These are phyloP conservation scores for Phytophthora palmivora DNA, from an alignment of 352 stramenopile species.

Conservation along the genomic window DNA sequence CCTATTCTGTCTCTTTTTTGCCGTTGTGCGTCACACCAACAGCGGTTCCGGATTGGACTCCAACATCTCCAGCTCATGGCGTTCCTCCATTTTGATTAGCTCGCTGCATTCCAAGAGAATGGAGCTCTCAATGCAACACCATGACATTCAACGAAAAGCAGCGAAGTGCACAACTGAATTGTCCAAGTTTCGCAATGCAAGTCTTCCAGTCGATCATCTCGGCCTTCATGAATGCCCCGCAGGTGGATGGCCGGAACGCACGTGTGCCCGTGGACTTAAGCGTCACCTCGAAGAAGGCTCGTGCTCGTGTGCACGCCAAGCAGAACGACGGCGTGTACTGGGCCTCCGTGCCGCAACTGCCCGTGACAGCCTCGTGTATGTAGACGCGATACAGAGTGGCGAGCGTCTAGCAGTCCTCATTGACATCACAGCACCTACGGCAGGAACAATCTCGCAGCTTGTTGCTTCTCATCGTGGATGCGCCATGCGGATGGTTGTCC, in stretches of 20 bases:
- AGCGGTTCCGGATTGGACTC: slow-evolving; percentile 5
- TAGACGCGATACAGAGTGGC: slow-evolving; percentile 9
- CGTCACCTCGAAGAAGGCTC: slow-evolving; percentile 50
- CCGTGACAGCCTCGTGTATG: slow-evolving; percentile 39
- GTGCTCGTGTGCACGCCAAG: slow-evolving; percentile 54
- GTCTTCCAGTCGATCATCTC: slow-evolving; percentile 62
- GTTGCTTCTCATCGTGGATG: no score
- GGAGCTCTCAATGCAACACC: slow-evolving; percentile 5
- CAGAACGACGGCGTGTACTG: slow-evolving; percentile 64
- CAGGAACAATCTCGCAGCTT: no score
- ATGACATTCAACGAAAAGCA: slow-evolving; percentile 21
- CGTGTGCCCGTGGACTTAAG: slow-evolving; percentile 74
- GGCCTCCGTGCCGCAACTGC: slow-evolving; percentile 62
- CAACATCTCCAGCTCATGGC: slow-evolving; percentile 1
- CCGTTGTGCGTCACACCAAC: slow-evolving; percentile 17
- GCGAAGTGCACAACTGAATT: not conserved
- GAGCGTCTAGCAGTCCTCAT: not conserved
- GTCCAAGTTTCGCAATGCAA: slow-evolving; percentile 19
- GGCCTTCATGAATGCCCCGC: slow-evolving; percentile 83
- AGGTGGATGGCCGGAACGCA: slow-evolving; percentile 71
- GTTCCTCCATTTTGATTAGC: slow-evolving; percentile 29
- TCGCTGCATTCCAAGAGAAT: slow-evolving; percentile 6
- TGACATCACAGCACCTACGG: no score
- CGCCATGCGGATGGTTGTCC: no score
- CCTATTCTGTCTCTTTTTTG: slow-evolving; percentile 3